Percentiles rank a stretch among this genome's conserved stretches.
phyloP scores from a whole-genome alignment of 306 rosid genomes.

The Leucaena leucocephala region DNA sequence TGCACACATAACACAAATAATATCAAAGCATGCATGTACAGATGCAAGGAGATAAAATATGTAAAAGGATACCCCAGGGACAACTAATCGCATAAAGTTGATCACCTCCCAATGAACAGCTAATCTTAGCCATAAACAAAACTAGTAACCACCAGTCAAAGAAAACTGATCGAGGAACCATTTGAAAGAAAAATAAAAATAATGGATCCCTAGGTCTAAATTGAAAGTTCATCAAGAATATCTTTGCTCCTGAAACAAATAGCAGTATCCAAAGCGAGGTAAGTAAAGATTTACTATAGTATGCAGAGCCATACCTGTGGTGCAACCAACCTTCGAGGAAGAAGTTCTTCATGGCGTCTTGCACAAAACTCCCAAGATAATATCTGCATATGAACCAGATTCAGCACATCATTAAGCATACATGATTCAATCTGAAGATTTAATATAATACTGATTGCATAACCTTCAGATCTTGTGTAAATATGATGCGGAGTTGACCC shows the following conservation, averaged over 20 bases:
- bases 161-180: background rate
- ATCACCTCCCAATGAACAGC: background rate
- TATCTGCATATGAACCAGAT: constrained; percentile 52
- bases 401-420: constrained; percentile 9
- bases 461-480: constrained; percentile 90
- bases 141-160: background rate
- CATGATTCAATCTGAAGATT: constrained; percentile 22
- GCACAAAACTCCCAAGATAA: constrained; percentile 97
- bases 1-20: constrained; percentile 1
- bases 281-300: constrained; percentile 1
- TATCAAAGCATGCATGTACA: background rate
- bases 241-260: background rate
- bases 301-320: constrained; percentile 77
- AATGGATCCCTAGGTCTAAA: background rate
- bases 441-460: background rate
- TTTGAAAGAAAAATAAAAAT: background rate
- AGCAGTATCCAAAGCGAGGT: background rate
- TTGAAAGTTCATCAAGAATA: constrained; percentile 43
- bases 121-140: background rate
- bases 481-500: constrained; percentile 92
- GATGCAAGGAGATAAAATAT: constrained; percentile 3
- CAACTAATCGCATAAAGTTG: background rate
- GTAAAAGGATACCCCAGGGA: background rate
- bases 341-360: constrained; percentile 94
- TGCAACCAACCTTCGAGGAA: constrained; percentile 89